Conservation (phyloP, 2,329 filamentous ascomycete genomes). For the Penicillium sp. region DNA sequence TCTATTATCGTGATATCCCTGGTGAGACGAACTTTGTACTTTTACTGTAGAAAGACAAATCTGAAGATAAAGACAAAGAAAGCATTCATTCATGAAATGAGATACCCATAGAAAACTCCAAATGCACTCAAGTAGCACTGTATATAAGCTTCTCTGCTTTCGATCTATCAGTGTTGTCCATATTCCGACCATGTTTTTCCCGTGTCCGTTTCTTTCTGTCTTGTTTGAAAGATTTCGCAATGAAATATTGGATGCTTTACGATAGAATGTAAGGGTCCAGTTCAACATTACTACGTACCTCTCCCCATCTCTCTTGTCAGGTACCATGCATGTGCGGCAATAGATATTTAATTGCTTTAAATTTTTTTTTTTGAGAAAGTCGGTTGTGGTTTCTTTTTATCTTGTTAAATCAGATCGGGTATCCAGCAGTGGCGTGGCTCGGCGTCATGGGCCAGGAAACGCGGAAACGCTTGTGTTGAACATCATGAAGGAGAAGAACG, state of each 20-base stretch:
- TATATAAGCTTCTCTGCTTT: background rate
- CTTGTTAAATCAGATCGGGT: constrained; percentile 34
- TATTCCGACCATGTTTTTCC: background rate
- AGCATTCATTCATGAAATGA: constrained; percentile 11
- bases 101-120: background rate
- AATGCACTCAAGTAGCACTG: background rate
- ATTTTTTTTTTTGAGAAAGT: too few species aligned
- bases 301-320: background rate
- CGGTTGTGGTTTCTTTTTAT: constrained; percentile 11
- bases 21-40: constrained; percentile 6
- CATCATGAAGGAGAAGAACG: constrained; percentile 19
- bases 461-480: constrained; percentile 34
- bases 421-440: constrained; percentile 33
- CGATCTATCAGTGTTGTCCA: background rate
- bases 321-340: background rate
- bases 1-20: constrained; percentile 26
- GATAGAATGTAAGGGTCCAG: constrained; percentile 4
- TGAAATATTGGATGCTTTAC: background rate
- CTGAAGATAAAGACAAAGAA: constrained; percentile 12
- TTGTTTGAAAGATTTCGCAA: background rate
- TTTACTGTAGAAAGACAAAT: constrained; percentile 20
- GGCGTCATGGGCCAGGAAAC: constrained; percentile 24
- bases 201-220: background rate
- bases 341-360: constrained; percentile 6
- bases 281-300: constrained; percentile 14